These are phyloP conservation scores for Fusarium algeriense DNA, from an alignment of 2,329 filamentous ascomycete species.

Conservation along the genomic window DNA sequence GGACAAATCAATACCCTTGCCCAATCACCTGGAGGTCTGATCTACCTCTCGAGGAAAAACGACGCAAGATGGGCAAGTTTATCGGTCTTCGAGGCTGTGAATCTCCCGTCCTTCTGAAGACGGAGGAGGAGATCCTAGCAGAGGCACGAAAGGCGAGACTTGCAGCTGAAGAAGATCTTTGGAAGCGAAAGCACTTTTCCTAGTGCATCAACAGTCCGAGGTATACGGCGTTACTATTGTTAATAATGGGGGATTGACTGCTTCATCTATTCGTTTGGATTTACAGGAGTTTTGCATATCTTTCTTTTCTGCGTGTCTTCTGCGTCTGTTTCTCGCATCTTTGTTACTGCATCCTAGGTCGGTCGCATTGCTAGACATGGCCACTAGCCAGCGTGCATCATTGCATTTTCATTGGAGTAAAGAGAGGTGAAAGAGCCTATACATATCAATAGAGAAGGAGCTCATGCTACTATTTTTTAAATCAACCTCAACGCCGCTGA, in stretches of 20 bases:
- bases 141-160: constrained; percentile 56
- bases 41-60: constrained; percentile 73
- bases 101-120: constrained; percentile 54
- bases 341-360: constrained; percentile 8
- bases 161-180: constrained; percentile 60
- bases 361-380: constrained; percentile 38
- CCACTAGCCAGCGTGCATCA: constrained; percentile 38
- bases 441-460: constrained; percentile 40
- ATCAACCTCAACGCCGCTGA: constrained; percentile 30
- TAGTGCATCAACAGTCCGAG: constrained; percentile 27
- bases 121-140: constrained; percentile 62
- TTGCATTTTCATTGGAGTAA: constrained; percentile 44
- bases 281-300: constrained; percentile 17
- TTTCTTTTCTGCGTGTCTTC: constrained; percentile 5
- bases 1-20: constrained; percentile 72
- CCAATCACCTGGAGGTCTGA: constrained; percentile 72
- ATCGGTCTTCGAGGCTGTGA: constrained; percentile 75
- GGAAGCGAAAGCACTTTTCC: constrained; percentile 60
- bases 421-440: constrained; percentile 11
- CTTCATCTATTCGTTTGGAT: constrained; percentile 6
- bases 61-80: constrained; percentile 78
- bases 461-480: constrained; percentile 39
- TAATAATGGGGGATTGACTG: constrained; percentile 8
- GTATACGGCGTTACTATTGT: constrained; percentile 10
- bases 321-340: constrained; percentile 20